These are phyloP conservation scores for Phylloporus gajari DNA, from an alignment of 1,284 basidiomycete genomes.

Conservation along the genomic window DNA sequence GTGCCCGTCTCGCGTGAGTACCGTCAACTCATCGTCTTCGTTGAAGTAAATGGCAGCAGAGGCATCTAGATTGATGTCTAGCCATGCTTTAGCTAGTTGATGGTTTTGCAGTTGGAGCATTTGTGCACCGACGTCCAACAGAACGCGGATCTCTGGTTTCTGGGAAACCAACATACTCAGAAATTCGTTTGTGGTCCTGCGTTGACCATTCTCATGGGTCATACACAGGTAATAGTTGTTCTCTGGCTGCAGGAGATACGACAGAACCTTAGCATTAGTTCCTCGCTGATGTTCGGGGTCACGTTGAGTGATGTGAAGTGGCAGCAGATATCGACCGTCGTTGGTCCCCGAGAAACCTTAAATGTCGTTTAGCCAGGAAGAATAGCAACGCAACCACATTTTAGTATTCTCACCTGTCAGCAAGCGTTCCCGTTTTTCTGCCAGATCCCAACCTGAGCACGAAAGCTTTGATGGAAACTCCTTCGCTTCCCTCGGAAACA, in stretches of 20 bases:
- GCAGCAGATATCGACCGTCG: constrained; percentile 23
- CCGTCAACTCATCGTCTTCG: constrained; percentile 52
- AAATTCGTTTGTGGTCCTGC: not conserved
- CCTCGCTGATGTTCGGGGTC: constrained; percentile 27
- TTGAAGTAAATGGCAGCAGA: constrained; percentile 59
- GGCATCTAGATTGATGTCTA: constrained; percentile 43
- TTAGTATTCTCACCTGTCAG: constrained; percentile 19
- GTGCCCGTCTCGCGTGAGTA: constrained; percentile 51
- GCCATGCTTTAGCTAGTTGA: constrained; percentile 53
- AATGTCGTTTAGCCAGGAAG: not conserved
- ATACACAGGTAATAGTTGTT: constrained; percentile 50
- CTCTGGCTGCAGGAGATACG: constrained; percentile 55
- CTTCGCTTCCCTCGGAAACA: constrained; percentile 44
- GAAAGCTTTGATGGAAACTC: constrained; percentile 57
- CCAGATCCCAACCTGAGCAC: constrained; percentile 63
- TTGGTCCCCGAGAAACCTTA: constrained; percentile 36
- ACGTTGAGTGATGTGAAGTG: constrained; percentile 20
- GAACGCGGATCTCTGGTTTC: constrained; percentile 4
- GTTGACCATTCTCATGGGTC: not conserved
- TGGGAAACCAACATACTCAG: not conserved
- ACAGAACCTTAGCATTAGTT: constrained; percentile 52
- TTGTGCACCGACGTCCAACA: constrained; percentile 59
- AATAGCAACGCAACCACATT: not conserved
- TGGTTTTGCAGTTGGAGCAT: constrained; percentile 60
- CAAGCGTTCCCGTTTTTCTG: constrained; percentile 32